phyloP scores from a whole-genome alignment of 768 basidiomycete species.

The Mycena galopus region DNA sequence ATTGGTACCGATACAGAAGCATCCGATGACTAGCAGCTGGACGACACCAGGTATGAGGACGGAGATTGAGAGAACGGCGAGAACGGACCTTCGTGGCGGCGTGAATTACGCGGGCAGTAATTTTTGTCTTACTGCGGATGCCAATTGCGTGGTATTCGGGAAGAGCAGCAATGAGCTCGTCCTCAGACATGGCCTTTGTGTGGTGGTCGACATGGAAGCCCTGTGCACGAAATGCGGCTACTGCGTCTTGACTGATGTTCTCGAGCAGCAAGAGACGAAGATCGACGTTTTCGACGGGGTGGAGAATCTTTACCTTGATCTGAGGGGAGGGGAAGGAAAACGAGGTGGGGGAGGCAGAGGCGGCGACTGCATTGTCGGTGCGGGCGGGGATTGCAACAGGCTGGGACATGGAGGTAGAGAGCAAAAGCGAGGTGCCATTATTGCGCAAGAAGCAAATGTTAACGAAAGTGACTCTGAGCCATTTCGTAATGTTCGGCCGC shows the following conservation, averaged over 20 bases:
- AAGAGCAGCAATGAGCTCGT: slow-evolving; percentile 89
- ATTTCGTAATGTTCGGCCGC: too few relatives aligned
- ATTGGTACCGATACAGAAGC: slow-evolving; percentile 99
- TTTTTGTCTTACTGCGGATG: slow-evolving; percentile 97
- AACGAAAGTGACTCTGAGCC: not conserved
- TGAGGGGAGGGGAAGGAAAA: slow-evolving; percentile 42
- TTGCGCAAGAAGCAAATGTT: not conserved
- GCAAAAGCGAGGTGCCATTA: slow-evolving; percentile 8
- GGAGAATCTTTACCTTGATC: slow-evolving; percentile 72
- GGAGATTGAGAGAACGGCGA: not conserved
- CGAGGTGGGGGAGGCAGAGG: slow-evolving; percentile 67
- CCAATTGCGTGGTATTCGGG: slow-evolving; percentile 93
- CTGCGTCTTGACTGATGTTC: slow-evolving; percentile 94
- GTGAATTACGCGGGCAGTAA: slow-evolving; percentile 90
- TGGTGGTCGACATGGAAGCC: slow-evolving; percentile 95
- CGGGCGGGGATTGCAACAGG: slow-evolving; percentile 61
- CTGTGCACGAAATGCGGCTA: slow-evolving; percentile 79
- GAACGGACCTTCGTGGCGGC: slow-evolving; percentile 83
- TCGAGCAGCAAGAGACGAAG: slow-evolving; percentile 90
- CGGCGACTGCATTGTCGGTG: slow-evolving; percentile 52
- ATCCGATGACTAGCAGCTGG: slow-evolving; percentile 95
- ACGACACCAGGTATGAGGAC: slow-evolving; percentile 1
- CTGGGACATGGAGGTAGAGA: slow-evolving; percentile 55
- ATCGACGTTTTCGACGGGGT: slow-evolving; percentile 85
- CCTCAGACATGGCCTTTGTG: slow-evolving; percentile 89